Evolutionary conservation across 805 yeast genomes (phyloP).

Genomic region (Barnettozyma pratensis): DNA sequence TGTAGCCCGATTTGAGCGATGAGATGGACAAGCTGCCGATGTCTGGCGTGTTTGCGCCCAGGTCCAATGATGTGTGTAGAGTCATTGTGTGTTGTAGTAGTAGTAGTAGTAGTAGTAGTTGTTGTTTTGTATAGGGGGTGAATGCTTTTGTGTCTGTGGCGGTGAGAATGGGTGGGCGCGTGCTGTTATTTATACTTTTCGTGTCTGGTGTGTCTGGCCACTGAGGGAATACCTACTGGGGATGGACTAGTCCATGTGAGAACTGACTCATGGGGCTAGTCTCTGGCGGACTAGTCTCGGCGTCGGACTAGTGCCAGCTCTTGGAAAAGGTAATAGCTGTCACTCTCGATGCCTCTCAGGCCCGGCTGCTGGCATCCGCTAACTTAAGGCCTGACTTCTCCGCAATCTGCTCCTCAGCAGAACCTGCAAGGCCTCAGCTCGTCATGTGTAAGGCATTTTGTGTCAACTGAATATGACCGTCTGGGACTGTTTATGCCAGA

Average conservation of each 20-base stretch:
- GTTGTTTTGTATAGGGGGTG: background rate
- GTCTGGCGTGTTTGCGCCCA: slow-evolving; percentile 26
- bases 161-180: background rate
- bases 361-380: background rate
- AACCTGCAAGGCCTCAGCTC: background rate
- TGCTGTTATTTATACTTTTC: background rate
- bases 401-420: too few species aligned
- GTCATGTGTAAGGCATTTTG: background rate
- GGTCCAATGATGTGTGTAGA: slow-evolving; percentile 2
- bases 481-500: too few species aligned
- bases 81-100: background rate
- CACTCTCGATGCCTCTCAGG: background rate
- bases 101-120: background rate
- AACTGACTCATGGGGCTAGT: too few species aligned
- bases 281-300: background rate
- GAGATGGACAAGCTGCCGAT: slow-evolving; percentile 37
- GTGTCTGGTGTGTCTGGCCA: background rate
- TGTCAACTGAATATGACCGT: background rate
- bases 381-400: background rate
- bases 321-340: too few species aligned
- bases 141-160: background rate
- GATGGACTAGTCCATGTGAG: background rate
- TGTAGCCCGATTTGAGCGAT: slow-evolving; percentile 55
- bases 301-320: background rate
- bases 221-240: background rate